A percentile compares a stretch with the other conserved stretches of the same genome.
These are phyloP conservation scores for Coemansia umbellata DNA, from an alignment of 192 early-diverging fungal genomes.

Conservation along the genomic window DNA sequence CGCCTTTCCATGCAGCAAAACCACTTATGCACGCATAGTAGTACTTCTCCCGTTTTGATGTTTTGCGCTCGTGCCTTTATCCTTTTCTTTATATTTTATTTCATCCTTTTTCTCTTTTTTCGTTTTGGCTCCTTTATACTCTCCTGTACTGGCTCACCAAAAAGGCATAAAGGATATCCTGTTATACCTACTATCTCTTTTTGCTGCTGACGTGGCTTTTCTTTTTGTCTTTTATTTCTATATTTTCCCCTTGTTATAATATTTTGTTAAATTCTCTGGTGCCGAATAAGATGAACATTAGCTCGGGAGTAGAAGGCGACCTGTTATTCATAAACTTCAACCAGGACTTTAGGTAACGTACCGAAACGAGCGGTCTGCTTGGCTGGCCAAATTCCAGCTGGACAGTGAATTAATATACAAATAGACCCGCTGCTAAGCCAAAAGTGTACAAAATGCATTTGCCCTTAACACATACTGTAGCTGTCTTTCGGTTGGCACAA, in stretches of 20 bases:
- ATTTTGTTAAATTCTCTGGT: not conserved
- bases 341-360: slow-evolving; percentile 67
- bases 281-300: slow-evolving; percentile 72
- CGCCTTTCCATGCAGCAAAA: too few species aligned
- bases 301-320: slow-evolving; percentile 58
- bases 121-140: not conserved
- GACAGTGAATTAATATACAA: too few species aligned
- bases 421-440: too few species aligned
- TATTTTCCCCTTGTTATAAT: not conserved
- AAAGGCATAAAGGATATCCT: too few species aligned
- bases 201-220: slow-evolving; percentile 3
- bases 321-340: slow-evolving; percentile 80
- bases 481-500: slow-evolving; percentile 85
- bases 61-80: slow-evolving; percentile 20
- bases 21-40: too few species aligned
- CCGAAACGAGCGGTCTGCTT: too few species aligned
- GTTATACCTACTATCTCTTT: not conserved
- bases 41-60: not conserved
- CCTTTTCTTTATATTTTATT: not conserved
- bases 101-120: not conserved
- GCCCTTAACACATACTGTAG: too few species aligned
- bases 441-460: too few species aligned
- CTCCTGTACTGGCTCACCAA: not conserved
- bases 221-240: not conserved
- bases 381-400: not conserved